Evolutionary conservation across 2,329 filamentous ascomycete genomes (phyloP), one percentile per base, ranked within the genome.

Genomic region (Thielaviopsis musarum): DNA sequence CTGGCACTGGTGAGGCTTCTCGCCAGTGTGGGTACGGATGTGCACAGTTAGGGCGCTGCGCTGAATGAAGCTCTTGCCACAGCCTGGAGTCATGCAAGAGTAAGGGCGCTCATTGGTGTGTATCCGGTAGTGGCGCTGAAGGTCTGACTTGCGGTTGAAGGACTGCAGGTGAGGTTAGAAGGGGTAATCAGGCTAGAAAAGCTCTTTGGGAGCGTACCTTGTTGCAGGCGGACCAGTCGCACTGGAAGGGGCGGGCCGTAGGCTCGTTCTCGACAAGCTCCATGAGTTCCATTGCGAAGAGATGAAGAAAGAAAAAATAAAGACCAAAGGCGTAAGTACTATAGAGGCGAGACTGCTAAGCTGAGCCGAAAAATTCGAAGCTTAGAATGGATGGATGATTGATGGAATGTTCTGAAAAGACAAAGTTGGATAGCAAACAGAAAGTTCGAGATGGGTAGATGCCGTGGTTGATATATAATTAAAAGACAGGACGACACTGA

Each of bases 31-130:
- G 13, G 82, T 86, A 63, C 84, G 78, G 60, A 83, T 83, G 67
- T 87, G 84, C 49, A 87, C 83, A 2, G 82, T 86, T 64, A 87
- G 70, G 48, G 83, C 83, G 69, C 83, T 86, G 62, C 82, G 74
- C 66, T 87, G 83, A 64, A 86, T 86, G 69, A 87, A 87, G 69
- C 80, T 82, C 71, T 87, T 86, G 52, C 80, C 80, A 66, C 83
- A 87, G 5, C 77, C 79, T 9, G 75, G 74, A 9, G 74, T 78
- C 59, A 73, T 73, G 70, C 83, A 87, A 30, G 76, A 74, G 67
- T 85, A 85, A 10, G 83, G 83, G 21, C 83, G 74, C 69, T 86
- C 83, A 66, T 85, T 85, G 58, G 83, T 87, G 70, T 87, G 83
- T 66, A 86, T 87, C 63, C 83, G 77, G 66, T 84, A 84, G 66